Evolutionary conservation across 306 rosid species (phyloP).

Genomic region (Sechiopsis laciniata): DNA sequence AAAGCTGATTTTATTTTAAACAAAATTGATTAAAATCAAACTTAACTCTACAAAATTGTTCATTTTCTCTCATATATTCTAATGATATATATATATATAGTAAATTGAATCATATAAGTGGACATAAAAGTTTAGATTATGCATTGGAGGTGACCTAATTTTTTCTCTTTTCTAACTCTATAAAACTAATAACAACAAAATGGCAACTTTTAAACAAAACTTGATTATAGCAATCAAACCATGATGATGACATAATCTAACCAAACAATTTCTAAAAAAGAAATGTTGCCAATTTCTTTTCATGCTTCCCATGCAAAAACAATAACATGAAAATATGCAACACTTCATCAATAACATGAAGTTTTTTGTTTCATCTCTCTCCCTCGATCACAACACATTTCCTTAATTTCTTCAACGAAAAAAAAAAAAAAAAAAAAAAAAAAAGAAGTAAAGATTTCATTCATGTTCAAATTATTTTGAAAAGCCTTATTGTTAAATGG

Average conservation of each 20-base stretch:
- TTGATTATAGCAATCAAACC: too few species aligned
- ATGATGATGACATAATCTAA: background rate
- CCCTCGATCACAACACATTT: background rate
- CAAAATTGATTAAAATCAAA: too few species aligned
- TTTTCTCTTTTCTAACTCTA: too few species aligned
- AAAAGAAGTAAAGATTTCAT: background rate
- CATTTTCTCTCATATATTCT: too few species aligned
- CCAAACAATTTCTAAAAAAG: background rate
- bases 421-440: background rate
- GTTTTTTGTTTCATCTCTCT: background rate
- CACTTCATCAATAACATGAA: background rate
- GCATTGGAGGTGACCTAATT: too few species aligned
- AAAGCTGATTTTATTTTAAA: too few species aligned
- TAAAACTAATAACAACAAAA: too few species aligned
- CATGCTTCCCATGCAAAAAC: slow-evolving; percentile 15
- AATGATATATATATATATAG: too few species aligned
- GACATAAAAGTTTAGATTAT: too few species aligned
- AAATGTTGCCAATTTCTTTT: background rate
- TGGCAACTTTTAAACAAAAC: background rate
- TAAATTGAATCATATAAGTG: too few species aligned
- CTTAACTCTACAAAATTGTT: too few species aligned
- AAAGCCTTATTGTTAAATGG: background rate
- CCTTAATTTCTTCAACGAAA: background rate
- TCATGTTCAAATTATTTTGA: background rate
- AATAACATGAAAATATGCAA: background rate